Evolutionary conservation across 495 filamentous ascomycete genomes (phyloP), one percentile per base, ranked within the genome.

Genomic region (Chaetomidium leptoderma): DNA sequence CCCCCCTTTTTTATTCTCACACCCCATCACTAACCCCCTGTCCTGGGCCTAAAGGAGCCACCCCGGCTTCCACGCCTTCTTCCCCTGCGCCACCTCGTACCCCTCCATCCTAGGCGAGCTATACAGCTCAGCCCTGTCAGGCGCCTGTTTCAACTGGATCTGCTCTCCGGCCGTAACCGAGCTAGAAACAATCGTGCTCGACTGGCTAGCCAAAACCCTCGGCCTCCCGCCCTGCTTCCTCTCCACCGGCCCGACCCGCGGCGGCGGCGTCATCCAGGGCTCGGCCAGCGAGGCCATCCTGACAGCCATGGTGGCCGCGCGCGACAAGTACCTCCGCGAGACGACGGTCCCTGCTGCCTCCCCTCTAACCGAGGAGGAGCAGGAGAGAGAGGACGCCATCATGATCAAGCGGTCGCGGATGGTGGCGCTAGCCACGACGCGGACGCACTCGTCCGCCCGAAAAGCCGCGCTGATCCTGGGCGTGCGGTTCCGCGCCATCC

Each of bases 1-100:
- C 32, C n/a, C 26, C 24, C 32, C 26, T 26, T 11, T 16, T 37
- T 24, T 14, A 23, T 23, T 29, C 8, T 7, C n/a, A 36, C 10
- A 1, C 32, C 29, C 37, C 23, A 16, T 11, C 16, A 6, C 23
- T 9, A 30, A 17, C 13, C 9, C 30, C 19, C 29, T 24, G 8
- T 27, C 24, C 2, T 17, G n/a, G n/a, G n/a, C 19, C 26, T 6
- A n/a, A 32, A 47, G 47, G 26, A 24, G 36, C 33, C 89, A 86
- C 3, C 93, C 93, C 2, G 92, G 93, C 69, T 98, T 96, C 80
- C 89, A 96, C 81, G 93, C 93, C 35, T 98, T 92, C 82, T 98
- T 89, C 73, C 90, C 93, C 14, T 90, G 91, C 17, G 82, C 80
- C 37, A 85, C 85, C 47, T 86, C 86, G 37, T 97, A 87, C 72